Base-by-base conservation (phyloP, 345 rosid genomes). In the Syzygium aromaticum region DNA sequence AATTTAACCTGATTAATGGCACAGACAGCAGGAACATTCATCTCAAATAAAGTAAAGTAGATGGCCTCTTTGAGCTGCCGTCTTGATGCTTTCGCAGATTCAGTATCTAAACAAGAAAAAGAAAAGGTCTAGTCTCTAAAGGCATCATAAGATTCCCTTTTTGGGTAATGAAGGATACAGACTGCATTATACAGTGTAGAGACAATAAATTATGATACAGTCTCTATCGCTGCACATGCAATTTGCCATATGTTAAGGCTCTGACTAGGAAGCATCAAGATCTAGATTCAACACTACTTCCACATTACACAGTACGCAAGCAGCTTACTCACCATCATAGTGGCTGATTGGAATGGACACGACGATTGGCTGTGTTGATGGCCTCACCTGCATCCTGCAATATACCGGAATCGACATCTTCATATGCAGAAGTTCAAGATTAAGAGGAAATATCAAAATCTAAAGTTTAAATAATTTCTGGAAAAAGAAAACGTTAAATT, bases 1-100 rank as follows among this genome's bases (percentile, higher is more conserved):
- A 73, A 89, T 77, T 14, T 52, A 67, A 89, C 99, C 99, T 97
- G 98, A 89, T 95, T 95, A 85, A 97, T 86, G 61, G 99, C 95
- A 94, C 97, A 97, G 56, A 97, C 95, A 87, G 96, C 96, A 51
- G 98, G 98, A 89, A 95, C 98, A 91, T 95, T 93, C 98, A 97
- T 94, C 87, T 95, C 98, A 93, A 97, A 97, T 59, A 97, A 90
- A 88, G 94, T 94, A 13, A 94, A 86, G 88, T 91, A 87, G 88
- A 96, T 94, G 87, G 98, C 94, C 33, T 95, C 95, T 91, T 95
- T 97, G 83, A 97, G 97, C 89, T 94, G 99, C 90, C 91, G 91
- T 91, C 99, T 95, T 86, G 98, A 95, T 89, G 99, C 99, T 90
- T 93, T 95, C 84, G 98, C 98, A 53, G 97, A 87, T 90, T 97